Evolutionary conservation across 2,329 filamentous ascomycete genomes (phyloP).

Genomic region (Fusarium temperatum): DNA sequence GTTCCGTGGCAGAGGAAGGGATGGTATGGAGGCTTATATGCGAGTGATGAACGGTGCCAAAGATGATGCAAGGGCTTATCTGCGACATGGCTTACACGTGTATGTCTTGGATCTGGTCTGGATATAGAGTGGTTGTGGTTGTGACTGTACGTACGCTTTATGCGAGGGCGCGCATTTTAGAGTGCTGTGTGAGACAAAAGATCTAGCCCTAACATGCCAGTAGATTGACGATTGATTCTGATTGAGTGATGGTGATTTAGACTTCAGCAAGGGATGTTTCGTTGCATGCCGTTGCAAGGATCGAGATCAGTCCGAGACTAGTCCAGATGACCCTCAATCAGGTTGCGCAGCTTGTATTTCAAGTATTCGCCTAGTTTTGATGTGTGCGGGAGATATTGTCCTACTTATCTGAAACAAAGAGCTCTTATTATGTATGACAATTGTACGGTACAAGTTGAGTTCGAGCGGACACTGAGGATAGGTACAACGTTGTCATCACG

Average conservation of each 20-base stretch:
- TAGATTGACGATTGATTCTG: not conserved
- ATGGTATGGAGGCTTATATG: constrained; percentile 24
- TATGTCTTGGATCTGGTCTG: not conserved
- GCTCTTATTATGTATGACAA: not conserved
- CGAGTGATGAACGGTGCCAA: not conserved
- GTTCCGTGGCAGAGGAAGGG: not conserved
- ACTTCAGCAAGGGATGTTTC: constrained; percentile 10
- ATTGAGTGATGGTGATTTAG: not conserved
- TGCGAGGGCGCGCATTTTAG: constrained; percentile 10
- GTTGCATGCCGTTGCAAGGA: constrained; percentile 14
- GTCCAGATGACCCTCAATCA: not conserved
- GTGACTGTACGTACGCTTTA: not conserved
- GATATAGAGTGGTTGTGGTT: not conserved
- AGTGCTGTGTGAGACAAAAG: not conserved
- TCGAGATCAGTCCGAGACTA: constrained; percentile 12
- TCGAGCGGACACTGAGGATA: not conserved
- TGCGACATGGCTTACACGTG: constrained; percentile 20
- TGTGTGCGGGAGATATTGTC: too few relatives aligned
- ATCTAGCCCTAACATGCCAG: constrained; percentile 13
- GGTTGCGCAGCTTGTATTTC: not conserved
- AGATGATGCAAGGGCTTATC: constrained; percentile 6
- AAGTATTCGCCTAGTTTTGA: not conserved
- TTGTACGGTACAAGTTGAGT: not conserved
- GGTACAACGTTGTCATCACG: not conserved
- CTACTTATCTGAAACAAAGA: not conserved